Evolutionary conservation across 179 eudicot genomes (phyloP).

Genomic region (Drosera spatulata): DNA sequence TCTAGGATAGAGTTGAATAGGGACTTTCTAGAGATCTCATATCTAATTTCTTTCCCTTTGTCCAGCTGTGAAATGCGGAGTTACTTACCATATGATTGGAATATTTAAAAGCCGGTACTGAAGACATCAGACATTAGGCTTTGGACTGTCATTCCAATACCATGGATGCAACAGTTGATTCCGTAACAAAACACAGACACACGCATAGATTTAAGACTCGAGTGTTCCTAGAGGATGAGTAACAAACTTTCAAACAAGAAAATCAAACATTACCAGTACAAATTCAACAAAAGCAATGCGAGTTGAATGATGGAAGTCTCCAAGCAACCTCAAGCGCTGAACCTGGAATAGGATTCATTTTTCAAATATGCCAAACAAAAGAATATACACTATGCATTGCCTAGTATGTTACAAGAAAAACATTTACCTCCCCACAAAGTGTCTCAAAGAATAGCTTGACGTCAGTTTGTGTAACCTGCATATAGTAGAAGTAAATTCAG

Average conservation of each 20-base stretch:
- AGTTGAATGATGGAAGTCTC: conserved; percentile 24
- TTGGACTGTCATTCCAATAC: too few species aligned
- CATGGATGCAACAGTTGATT: too few species aligned
- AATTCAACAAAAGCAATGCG: conserved; percentile 77
- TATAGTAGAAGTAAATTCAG: conserved; percentile 4
- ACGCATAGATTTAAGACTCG: too few species aligned
- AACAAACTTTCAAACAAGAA: neutral
- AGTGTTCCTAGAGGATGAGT: too few species aligned
- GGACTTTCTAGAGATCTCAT: too few species aligned
- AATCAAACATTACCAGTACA: conserved; percentile 41
- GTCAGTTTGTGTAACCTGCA: conserved; percentile 46
- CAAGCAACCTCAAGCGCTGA: conserved; percentile 72
- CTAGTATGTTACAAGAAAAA: neutral
- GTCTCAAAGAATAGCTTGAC: conserved; percentile 78
- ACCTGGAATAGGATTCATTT: conserved; percentile 26
- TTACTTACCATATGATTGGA: too few species aligned
- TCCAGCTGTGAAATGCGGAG: too few species aligned
- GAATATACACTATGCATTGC: neutral
- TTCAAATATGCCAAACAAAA: neutral
- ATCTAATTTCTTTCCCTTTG: too few species aligned
- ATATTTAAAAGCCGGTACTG: too few species aligned
- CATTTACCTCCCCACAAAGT: conserved; percentile 83
- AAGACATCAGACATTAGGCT: too few species aligned
- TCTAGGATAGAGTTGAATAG: too few species aligned
- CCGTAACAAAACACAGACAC: too few species aligned